phyloP scores from a whole-genome alignment of 1,139 yeast species.

The Hyphopichia buzzinii region DNA sequence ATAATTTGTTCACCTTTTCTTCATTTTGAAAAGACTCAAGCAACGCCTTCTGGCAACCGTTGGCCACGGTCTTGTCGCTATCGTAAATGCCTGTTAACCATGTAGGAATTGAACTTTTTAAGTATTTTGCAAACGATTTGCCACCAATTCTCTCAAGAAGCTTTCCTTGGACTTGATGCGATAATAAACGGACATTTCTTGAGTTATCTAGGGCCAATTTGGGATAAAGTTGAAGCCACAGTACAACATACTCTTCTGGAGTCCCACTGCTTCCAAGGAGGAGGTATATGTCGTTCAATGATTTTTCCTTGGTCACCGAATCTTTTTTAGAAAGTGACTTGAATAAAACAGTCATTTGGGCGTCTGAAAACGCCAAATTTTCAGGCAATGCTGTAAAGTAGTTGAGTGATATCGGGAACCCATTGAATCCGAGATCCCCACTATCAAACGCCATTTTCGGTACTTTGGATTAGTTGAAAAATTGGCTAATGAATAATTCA shows the following conservation, averaged over 20 bases:
- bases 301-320: conserved; percentile 79
- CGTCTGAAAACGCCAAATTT: conserved; percentile 50
- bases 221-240: conserved; percentile 80
- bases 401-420: conserved; percentile 68
- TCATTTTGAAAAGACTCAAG: conserved; percentile 56
- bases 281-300: conserved; percentile 53
- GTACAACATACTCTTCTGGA: background rate
- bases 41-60: conserved; percentile 47
- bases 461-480: too few relatives aligned
- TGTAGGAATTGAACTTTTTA: conserved; percentile 69
- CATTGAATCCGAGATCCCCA: conserved; percentile 45
- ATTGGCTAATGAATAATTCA: too few relatives aligned
- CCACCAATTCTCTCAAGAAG: conserved; percentile 56
- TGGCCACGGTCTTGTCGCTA: conserved; percentile 58
- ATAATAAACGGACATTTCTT: conserved; percentile 54
- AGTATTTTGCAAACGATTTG: conserved; percentile 54
- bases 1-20: conserved; percentile 56
- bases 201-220: conserved; percentile 73
- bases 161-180: conserved; percentile 65
- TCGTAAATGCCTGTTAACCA: conserved; percentile 75
- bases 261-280: conserved; percentile 7
- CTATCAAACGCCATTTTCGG: background rate
- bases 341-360: conserved; percentile 64
- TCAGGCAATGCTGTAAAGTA: conserved; percentile 82
- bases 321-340: conserved; percentile 78